Conservation (phyloP, 192 early-diverging fungal species). For the Coemansia aciculifera region DNA sequence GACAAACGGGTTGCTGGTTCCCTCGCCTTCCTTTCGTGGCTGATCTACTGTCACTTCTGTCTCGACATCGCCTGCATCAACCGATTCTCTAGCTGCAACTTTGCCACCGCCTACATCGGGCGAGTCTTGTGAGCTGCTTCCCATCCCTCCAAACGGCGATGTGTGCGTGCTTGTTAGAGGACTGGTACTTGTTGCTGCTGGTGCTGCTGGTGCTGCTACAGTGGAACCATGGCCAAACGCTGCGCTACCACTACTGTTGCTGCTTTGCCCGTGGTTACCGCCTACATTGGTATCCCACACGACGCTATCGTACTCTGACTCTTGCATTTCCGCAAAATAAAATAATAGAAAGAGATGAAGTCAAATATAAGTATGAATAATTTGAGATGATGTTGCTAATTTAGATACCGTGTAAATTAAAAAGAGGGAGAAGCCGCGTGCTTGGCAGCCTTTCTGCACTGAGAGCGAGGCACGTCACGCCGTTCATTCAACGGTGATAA, state of each 20-base stretch:
- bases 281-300: slow-evolving; percentile 50
- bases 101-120: slow-evolving; percentile 10
- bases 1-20: slow-evolving; percentile 75
- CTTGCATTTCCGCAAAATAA: slow-evolving; percentile 27
- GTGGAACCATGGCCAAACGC: not conserved
- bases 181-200: not conserved
- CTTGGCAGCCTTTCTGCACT: not conserved
- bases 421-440: not conserved
- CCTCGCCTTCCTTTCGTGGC: slow-evolving; percentile 89
- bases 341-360: not conserved
- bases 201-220: not conserved
- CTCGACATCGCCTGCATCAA: slow-evolving; percentile 22
- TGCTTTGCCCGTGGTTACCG: slow-evolving; percentile 24
- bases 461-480: not conserved
- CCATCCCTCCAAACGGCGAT: slow-evolving; percentile 25
- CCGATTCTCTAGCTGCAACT: not conserved
- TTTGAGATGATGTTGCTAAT: not conserved
- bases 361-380: not conserved
- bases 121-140: slow-evolving; percentile 10
- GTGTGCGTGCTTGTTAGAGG: slow-evolving; percentile 26
- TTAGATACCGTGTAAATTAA: not conserved
- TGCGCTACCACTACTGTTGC: not conserved
- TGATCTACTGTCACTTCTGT: slow-evolving; percentile 68
- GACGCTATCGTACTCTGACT: slow-evolving; percentile 53
- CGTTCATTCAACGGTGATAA: not conserved